Conservation (phyloP, 441 rosid species). For the Croton setiger region DNA sequence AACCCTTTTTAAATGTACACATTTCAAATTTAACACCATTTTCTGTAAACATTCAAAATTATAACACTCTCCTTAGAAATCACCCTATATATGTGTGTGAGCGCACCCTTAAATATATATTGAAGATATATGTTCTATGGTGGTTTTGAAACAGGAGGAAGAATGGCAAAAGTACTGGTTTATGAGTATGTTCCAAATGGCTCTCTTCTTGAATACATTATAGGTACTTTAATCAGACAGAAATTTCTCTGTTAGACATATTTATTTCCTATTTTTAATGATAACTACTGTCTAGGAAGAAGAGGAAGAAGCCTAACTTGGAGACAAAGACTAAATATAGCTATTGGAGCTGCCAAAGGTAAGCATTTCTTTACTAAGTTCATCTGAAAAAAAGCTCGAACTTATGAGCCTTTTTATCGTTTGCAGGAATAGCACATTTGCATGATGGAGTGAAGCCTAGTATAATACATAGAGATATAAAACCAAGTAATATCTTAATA, state of each 20-base stretch:
- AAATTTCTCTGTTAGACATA: too few relatives aligned
- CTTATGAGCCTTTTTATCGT: too few relatives aligned
- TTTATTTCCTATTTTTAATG: constrained; percentile 6
- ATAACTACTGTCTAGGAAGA: constrained; percentile 34
- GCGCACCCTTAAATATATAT: too few relatives aligned
- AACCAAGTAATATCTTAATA: constrained; percentile 56
- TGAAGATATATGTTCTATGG: not conserved
- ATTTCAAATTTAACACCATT: too few relatives aligned
- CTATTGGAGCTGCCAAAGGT: constrained; percentile 72
- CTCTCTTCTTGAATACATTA: constrained; percentile 53
- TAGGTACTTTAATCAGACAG: too few relatives aligned
- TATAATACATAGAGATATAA: constrained; percentile 61
- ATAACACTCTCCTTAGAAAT: too few relatives aligned
- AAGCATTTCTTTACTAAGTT: not conserved
- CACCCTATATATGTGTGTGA: too few relatives aligned
- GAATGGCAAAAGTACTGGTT: constrained; percentile 40
- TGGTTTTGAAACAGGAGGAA: constrained; percentile 35
- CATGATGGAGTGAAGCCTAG: constrained; percentile 53
- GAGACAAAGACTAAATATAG: constrained; percentile 55
- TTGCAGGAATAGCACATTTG: constrained; percentile 54
- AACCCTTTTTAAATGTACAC: too few relatives aligned
- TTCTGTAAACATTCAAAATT: too few relatives aligned
- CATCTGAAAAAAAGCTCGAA: too few relatives aligned
- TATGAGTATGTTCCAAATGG: constrained; percentile 62
- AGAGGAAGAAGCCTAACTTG: constrained; percentile 44